A percentile compares a stretch with the other conserved stretches of the same genome.
phyloP scores from a whole-genome alignment of 257 asterid species.

The Solanum pennellii region DNA sequence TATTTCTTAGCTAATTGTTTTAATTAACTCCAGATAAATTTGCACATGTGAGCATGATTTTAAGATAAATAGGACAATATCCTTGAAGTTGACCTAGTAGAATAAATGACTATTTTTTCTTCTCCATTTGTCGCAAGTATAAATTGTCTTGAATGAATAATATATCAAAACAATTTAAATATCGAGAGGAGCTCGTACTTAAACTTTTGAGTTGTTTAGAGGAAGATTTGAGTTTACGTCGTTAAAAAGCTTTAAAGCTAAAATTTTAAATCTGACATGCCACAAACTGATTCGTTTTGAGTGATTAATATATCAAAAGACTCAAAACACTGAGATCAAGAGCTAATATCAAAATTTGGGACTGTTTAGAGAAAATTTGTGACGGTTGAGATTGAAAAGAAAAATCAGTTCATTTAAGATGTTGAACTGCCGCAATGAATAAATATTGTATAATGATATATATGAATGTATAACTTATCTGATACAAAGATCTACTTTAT shows the following conservation, averaged over 20 bases:
- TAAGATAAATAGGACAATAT: neutral
- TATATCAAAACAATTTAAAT: no score
- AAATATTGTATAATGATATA: neutral
- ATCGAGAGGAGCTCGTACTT: neutral
- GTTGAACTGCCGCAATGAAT: neutral
- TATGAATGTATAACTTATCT: no score
- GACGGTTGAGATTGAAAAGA: neutral
- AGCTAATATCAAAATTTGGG: neutral
- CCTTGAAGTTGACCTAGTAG: neutral
- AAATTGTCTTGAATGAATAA: no score
- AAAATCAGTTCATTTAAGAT: neutral
- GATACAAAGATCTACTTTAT: no score
- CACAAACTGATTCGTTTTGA: neutral
- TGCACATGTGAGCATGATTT: neutral
- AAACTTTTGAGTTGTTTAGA: neutral
- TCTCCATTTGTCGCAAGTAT: neutral
- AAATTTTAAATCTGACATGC: neutral
- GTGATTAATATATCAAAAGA: no score
- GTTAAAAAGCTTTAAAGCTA: no score
- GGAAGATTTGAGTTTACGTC: neutral
- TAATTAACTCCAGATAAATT: neutral
- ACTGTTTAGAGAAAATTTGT: no score
- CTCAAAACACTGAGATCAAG: neutral
- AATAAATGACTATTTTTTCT: neutral
- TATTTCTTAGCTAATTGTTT: neutral